Conservation (phyloP, 805 yeast genomes). For the Metschnikowia koreensis region DNA sequence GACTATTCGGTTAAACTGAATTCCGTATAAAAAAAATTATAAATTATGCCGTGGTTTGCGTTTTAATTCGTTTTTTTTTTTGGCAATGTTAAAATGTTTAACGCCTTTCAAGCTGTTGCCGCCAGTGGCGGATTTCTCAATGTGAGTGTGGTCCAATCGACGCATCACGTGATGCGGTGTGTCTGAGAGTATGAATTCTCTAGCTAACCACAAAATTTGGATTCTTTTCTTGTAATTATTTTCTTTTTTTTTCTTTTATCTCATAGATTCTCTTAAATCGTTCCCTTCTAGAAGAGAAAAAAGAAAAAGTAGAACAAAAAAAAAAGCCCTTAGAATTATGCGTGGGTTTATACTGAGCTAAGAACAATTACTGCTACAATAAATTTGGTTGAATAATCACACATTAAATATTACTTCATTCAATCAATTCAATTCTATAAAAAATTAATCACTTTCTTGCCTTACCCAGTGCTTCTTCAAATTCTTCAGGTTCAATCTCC, state of each 20-base stretch:
- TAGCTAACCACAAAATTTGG: too few species aligned
- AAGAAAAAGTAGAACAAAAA: too few species aligned
- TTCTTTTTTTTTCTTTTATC: too few species aligned
- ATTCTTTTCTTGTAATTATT: too few species aligned
- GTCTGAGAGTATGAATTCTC: too few species aligned
- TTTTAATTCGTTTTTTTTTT: too few species aligned
- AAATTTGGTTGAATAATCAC: neutral
- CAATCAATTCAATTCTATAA: neutral
- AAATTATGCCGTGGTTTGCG: neutral
- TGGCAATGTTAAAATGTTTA: neutral
- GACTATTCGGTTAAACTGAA: neutral
- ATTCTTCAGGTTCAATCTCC: constrained; percentile 38
- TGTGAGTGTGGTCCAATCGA: neutral
- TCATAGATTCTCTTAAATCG: too few species aligned
- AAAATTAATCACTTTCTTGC: neutral
- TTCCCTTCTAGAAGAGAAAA: too few species aligned
- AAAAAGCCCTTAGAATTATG: too few species aligned
- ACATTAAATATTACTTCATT: too few species aligned
- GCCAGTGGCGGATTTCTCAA: constrained; percentile 5
- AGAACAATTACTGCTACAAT: too few species aligned
- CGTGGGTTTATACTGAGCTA: too few species aligned
- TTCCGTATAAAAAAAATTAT: neutral
- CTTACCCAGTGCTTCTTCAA: neutral
- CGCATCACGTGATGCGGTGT: neutral
- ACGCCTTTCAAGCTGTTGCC: neutral